Conservation (phyloP, 345 rosid genomes). For the Theobroma cacao region DNA sequence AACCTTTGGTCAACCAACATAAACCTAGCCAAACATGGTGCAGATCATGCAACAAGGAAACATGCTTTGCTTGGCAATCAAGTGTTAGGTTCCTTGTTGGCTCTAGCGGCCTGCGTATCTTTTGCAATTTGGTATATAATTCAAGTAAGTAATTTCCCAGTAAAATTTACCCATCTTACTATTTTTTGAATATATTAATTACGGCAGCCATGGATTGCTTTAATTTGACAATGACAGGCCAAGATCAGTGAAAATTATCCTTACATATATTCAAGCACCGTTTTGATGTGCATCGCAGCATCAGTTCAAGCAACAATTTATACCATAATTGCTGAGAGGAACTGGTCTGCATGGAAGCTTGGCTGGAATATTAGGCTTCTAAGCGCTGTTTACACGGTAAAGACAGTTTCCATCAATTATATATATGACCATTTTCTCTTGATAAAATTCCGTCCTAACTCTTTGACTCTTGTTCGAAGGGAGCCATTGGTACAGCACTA, state of each 20-base stretch:
- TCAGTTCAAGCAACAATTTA: conserved; percentile 32
- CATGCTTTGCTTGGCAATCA: not conserved
- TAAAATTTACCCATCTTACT: not conserved
- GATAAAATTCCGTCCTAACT: not conserved
- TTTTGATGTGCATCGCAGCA: conserved; percentile 38
- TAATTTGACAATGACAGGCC: conserved; percentile 22
- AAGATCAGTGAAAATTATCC: conserved; percentile 42
- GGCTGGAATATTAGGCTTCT: conserved; percentile 52
- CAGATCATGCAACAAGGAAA: not conserved
- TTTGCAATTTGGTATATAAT: conserved; percentile 4
- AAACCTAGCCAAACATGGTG: conserved; percentile 28
- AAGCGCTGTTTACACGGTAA: conserved; percentile 39
- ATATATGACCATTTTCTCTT: not conserved
- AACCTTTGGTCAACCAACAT: conserved; percentile 31
- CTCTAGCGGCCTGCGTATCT: not conserved
- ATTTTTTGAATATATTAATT: not conserved
- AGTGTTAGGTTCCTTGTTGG: not conserved
- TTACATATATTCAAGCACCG: conserved; percentile 45
- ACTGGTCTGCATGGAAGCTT: conserved; percentile 53
- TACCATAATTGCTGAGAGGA: conserved; percentile 40
- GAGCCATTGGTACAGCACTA: not conserved
- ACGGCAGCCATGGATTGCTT: not conserved
- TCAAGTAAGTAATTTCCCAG: not conserved
- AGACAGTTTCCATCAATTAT: not conserved
- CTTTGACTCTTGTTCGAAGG: not conserved